Base-by-base conservation (phyloP, 371 early-diverging fungal species). In the Parasitella parasitica region DNA sequence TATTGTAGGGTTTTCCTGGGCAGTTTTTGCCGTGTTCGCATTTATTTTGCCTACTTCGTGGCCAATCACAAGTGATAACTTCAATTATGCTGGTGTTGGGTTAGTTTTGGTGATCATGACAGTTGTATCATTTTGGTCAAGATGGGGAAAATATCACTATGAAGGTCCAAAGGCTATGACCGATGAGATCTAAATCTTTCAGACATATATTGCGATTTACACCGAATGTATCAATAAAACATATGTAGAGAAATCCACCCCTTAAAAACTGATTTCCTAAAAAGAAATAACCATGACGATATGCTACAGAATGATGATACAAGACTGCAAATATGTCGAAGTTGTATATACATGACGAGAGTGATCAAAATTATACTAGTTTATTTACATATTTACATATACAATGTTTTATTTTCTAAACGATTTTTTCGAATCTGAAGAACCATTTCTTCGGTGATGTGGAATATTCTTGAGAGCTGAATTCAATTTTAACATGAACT, bases 41-140 rank as follows among this genome's bases (percentile, higher is more conserved):
- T 78, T 78, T 59, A 43, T 62, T 1, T 48, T 78, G 41, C 79
- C 79, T 8, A 72, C 76, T 2, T 60, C 60, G 24, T 78, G 74
- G 74, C 79, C 79, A 4, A 68, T 78, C 2, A 53, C 54, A 50
- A 59, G 77, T 72, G 37, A 62, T 27, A 67, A 39, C 24, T 54
- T 64, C 9, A 74, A 74, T 48, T 65, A 61, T 52, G 58, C 67
- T 4, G 69, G 75, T 38, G 22, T 68, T 13, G 71, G 57, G 0
- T 39, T 65, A 11, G 13, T 67, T 0, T 26, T 49, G 36, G 63
- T 71, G 4, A 26, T 71, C 13, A 20, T 37, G 22, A 43, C 35
- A 24, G 69, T 66, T 16, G 22, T 62, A 22, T 32, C 43, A n/a
- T 60, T 62, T 41, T 74, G 75, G 71, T 22, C 56, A 13, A 36